Evolutionary conservation across 1,139 yeast genomes (phyloP), one percentile per base, ranked within the genome.

Genomic region (Pneumocystis jirovecii): DNA sequence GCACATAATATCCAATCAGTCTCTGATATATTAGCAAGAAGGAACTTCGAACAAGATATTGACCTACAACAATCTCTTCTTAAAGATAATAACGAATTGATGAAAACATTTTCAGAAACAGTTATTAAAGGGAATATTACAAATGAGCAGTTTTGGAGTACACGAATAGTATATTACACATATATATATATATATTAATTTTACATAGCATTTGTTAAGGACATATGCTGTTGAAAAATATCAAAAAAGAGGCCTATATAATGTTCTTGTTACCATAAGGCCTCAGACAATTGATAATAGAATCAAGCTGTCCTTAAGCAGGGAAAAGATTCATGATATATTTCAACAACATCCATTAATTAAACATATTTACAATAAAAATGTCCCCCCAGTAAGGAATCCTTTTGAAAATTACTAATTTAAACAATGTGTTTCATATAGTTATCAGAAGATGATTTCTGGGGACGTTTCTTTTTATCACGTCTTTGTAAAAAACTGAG

Each of bases 381-480:
- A 85, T 68, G 98, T 95, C 1, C 98, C 98, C 0, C 85, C 44
- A 12, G 44, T 42, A 60, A 31, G 8, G 21, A 25, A 7, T 8
- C 6, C 17, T 29, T 39, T 42, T 86, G 69, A 81, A 93, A 68
- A 39, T 2, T 21, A 15, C 6, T 17, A 17, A 15, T 25, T 7
- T 40, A 39, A 6, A 12, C 31, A 40, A 57, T 37, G 25, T 15
- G 21, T 42, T 50, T 45, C 5, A 21, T 61, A 56, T 40, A 61
- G 50, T 40, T 61, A 35, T 81, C 83, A 64, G 97, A 91, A 74
- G 93, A 95, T 56, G 96, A 88, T 72, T 93, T 93, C 71, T 93
- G 99, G 98, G 87, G 96, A n/a, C 79, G 97, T 68, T 95, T 93
- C 73, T 93, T 93, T 78, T 85, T 89, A 71, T 89, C 97, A 1